Evolutionary conservation across 805 yeast genomes (phyloP).

Genomic region (Schwanniomyces yamadae): DNA sequence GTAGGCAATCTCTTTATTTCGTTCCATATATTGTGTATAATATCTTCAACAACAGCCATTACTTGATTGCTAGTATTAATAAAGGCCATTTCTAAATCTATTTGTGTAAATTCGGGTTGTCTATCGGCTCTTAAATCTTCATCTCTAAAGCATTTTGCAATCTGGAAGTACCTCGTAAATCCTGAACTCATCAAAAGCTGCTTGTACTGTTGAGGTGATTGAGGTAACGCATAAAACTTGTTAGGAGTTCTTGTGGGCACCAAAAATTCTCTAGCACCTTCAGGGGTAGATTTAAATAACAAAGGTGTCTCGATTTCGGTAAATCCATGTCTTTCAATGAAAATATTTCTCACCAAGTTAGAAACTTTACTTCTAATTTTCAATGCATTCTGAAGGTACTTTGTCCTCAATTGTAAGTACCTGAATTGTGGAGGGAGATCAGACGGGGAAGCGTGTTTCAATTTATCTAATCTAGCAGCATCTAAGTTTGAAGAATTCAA

Average conservation of each 20-base stretch:
- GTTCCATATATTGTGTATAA: slow-evolving; percentile 58
- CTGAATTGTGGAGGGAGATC: slow-evolving; percentile 79
- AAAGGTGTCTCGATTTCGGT: slow-evolving; percentile 91
- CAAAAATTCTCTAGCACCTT: slow-evolving; percentile 93
- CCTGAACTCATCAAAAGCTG: slow-evolving; percentile 96
- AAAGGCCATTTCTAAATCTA: slow-evolving; percentile 94
- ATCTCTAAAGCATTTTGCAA: slow-evolving; percentile 93
- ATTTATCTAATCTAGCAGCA: slow-evolving; percentile 66
- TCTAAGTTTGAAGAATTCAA: slow-evolving; percentile 63
- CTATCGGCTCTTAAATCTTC: slow-evolving; percentile 93
- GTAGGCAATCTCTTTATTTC: slow-evolving; percentile 40
- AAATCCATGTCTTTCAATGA: slow-evolving; percentile 47
- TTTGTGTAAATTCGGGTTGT: slow-evolving; percentile 96
- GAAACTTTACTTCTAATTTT: slow-evolving; percentile 58
- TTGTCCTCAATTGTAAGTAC: slow-evolving; percentile 73
- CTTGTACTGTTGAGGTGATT: slow-evolving; percentile 96
- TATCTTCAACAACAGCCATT: slow-evolving; percentile 56
- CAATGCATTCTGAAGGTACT: slow-evolving; percentile 54
- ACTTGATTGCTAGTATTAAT: slow-evolving; percentile 66
- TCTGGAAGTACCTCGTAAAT: slow-evolving; percentile 77
- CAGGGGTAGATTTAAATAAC: slow-evolving; percentile 93
- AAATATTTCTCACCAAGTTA: slow-evolving; percentile 38
- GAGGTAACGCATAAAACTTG: slow-evolving; percentile 86
- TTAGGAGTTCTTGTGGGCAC: slow-evolving; percentile 78
- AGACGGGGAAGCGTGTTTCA: slow-evolving; percentile 48